Base-by-base conservation (phyloP, 768 basidiomycete genomes). In the Leccinum variicolor region DNA sequence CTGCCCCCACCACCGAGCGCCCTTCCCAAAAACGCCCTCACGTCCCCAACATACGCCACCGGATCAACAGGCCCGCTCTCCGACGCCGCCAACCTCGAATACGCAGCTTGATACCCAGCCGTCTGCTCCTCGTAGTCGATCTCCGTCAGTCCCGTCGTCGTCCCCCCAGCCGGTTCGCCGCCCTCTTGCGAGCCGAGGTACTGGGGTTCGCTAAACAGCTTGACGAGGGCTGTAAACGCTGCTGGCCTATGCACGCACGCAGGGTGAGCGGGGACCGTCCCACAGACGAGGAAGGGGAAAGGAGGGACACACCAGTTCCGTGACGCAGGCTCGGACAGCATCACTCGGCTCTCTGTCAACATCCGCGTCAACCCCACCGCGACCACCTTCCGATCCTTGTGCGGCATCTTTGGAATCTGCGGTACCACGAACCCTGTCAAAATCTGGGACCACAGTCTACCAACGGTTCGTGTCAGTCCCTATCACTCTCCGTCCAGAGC, bases 91-190 rank as follows among this genome's bases (percentile, higher is more conserved):
- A 98, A 81, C 34, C 89, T 84, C 52, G 94, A 94, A 75, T 95
- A 98, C 4, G 93, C 90, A 0, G 93, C 92, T 67, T 98, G 97
- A 73, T 98, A 98, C 1, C 94, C 92, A 6, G 89, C 88, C 2
- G 82, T 81, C 68, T 91, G 89, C 68, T 98, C 95, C 67, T 98
- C 96, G 59, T 85, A 86, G 69, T 98, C 96, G 48, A 97, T 84
- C 53, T 83, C 84, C 1, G 90, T 90, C 34, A 92, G 67, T 0
- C 83, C 62, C 2, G 36, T 39, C 17, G 36, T 39, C 8, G 61
- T 47, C 7, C 47, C 53, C 2, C 19, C 46, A 0, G 51, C n/a
- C 25, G 45, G 4, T 17, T 52, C 62, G 8, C 19, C 36, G 10
- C 19, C 36, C 3, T 63, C 62, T 45, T 63, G 62, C 36, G 67